A percentile compares a stretch with the other conserved stretches of the same genome.
These are phyloP conservation scores for Fonsecaea monophora DNA, from an alignment of 2,329 filamentous ascomycete species.

Conservation along the genomic window DNA sequence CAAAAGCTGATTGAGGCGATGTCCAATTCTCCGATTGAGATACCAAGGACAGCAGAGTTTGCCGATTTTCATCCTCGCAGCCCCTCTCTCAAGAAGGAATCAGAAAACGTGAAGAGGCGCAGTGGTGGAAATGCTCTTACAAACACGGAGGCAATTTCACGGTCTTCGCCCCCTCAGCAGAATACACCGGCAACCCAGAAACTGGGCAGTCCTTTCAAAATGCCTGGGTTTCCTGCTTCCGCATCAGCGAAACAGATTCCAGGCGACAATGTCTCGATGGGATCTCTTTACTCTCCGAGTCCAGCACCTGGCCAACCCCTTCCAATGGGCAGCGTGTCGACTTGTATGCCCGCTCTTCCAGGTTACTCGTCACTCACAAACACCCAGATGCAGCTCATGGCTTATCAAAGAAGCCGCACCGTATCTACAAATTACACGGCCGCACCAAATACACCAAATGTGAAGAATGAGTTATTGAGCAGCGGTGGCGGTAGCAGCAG, in stretches of 20 bases:
- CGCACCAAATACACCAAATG: background rate
- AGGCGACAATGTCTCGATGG: background rate
- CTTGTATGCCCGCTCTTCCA: background rate
- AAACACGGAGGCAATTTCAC: background rate
- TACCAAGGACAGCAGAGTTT: background rate
- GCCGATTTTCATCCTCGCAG: background rate
- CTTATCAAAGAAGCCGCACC: background rate
- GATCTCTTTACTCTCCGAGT: background rate
- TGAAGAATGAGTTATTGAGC: background rate
- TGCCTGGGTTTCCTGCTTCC: background rate
- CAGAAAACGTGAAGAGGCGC: background rate
- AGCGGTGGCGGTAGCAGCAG: background rate
- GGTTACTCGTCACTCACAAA: background rate
- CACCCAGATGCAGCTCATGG: background rate
- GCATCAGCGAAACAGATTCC: constrained; percentile 3
- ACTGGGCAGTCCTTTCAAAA: constrained; percentile 10
- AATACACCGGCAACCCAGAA: background rate
- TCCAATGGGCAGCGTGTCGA: background rate
- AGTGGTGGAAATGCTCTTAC: background rate
- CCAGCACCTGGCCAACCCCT: background rate
- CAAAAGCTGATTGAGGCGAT: background rate
- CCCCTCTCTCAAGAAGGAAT: background rate
- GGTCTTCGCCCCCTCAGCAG: constrained; percentile 2
- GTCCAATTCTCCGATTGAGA: background rate
- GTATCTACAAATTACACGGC: background rate